Evolutionary conservation across 1,139 yeast species (phyloP), one percentile per base, ranked within the genome.

Genomic region (Candida labiduridarum): DNA sequence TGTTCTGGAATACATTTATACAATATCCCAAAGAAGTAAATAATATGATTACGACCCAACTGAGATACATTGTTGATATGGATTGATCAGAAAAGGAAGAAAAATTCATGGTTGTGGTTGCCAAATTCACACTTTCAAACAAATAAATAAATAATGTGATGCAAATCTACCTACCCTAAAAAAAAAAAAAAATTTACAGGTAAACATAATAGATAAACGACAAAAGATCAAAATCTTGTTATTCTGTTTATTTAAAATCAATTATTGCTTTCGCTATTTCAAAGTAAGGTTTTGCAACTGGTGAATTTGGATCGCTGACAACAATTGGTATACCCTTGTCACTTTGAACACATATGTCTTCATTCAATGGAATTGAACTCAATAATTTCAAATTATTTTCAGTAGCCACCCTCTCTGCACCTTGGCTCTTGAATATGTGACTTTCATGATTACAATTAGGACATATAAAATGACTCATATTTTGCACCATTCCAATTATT

Each of bases 391-490:
- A 62, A 0, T 76, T 73, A 45, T 78, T 71, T 42, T 71, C 73
- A 42, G 72, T 63, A 0, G 94, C 91, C 56, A 84, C 87, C 48
- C 72, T 70, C 4, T 68, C 58, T 0, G 86, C 89, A 1, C 91
- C 92, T 33, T 82, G 85, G 11, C 74, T 65, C 0, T 94, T 96
- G 68, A 89, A 89, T 1, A 89, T 78, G 59, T 87, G 95, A 3
- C 88, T 76, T 56, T 84, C 85, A 57, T 87, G 92, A 47, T 74
- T 65, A 60, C 96, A 88, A 55, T 85, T 82, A 1, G 96, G 91
- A 62, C 96, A 89, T 1, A 82, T 63, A 61, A 76, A 89, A 57
- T 80, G 79, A 58, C 95, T 85, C 96, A 89, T 89, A 61, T 89
- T 89, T 62, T 89, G 90, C 0, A 90, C 91, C 58, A 89, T 64